Conservation (phyloP, 441 rosid species). For the Metrosideros polymorpha region DNA sequence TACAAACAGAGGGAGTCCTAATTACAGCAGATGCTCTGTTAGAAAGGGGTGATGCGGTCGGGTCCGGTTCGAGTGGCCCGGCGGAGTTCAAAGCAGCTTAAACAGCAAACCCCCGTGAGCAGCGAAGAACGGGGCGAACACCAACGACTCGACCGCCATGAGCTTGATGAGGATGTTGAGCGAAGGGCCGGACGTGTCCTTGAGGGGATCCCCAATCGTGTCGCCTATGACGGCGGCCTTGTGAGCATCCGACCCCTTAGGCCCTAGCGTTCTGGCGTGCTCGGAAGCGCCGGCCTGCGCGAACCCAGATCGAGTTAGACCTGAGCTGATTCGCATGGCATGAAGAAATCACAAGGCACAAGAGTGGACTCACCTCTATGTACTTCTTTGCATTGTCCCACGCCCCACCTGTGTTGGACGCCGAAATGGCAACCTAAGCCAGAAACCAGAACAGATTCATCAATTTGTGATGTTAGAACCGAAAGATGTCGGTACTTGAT, state of each 20-base stretch:
- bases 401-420: constrained; percentile 76
- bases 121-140: constrained; percentile 72
- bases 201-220: constrained; percentile 67
- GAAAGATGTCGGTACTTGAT: neutral
- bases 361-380: constrained; percentile 36
- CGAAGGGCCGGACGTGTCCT: constrained; percentile 71
- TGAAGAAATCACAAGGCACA: neutral
- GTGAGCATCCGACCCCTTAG: constrained; percentile 66
- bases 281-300: constrained; percentile 51
- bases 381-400: constrained; percentile 73
- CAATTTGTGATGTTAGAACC: neutral
- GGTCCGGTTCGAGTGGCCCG: neutral
- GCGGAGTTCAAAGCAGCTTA: constrained; percentile 21
- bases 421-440: constrained; percentile 55
- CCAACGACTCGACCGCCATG: constrained; percentile 70
- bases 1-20: neutral
- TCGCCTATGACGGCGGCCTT: constrained; percentile 74
- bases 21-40: neutral
- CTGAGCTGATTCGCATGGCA: neutral
- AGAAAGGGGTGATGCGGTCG: neutral
- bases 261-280: constrained; percentile 55
- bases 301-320: neutral
- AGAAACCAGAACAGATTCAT: neutral
- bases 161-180: constrained; percentile 69
- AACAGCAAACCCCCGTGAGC: constrained; percentile 58